These are phyloP conservation scores for Eremothecium gossypii DNA, from an alignment of 1,139 yeast species.

Conservation along the genomic window DNA sequence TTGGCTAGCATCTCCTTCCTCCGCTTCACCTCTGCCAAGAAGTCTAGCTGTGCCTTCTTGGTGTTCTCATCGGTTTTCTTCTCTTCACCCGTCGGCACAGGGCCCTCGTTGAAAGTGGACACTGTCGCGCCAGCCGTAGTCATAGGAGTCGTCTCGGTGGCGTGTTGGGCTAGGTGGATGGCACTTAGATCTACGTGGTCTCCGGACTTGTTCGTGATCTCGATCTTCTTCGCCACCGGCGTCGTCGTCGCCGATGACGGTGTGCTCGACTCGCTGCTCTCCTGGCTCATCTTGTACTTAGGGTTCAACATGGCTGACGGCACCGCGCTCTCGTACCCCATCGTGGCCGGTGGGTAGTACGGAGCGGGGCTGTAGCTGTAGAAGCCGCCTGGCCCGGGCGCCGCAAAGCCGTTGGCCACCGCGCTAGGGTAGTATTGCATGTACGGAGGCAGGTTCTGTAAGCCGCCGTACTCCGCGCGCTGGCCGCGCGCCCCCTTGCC, in stretches of 20 bases:
- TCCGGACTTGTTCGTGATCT: conserved; percentile 30
- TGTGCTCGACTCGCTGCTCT: conserved; percentile 5
- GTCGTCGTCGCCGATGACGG: conserved; percentile 13
- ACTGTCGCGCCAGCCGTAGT: conserved; percentile 7
- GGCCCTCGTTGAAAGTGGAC: conserved; percentile 9
- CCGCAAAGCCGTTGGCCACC: conserved; percentile 2
- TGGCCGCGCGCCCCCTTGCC: conserved; percentile 1
- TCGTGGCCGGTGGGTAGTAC: conserved; percentile 2
- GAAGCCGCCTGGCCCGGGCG: conserved; percentile 1
- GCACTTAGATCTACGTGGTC: conserved; percentile 25
- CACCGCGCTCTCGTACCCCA: conserved; percentile 3
- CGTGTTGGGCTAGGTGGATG: conserved; percentile 18
- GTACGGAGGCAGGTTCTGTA: conserved; percentile 3
- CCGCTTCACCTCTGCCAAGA: conserved; percentile 20
- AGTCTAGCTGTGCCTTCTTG: conserved; percentile 10
- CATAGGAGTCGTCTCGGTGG: conserved; percentile 5
- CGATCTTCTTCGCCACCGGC: conserved; percentile 22
- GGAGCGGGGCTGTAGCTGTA: conserved; percentile 2
- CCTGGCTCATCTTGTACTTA: conserved; percentile 3
- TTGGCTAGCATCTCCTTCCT: conserved; percentile 22
- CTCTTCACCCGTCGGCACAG: conserved; percentile 10
- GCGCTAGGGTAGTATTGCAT: conserved; percentile 3
- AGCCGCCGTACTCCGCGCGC: conserved; percentile 1
- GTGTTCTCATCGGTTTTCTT: conserved; percentile 9
- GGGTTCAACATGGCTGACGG: conserved; percentile 2